Percentiles rank a stretch among this genome's conserved stretches.
These are phyloP conservation scores for Spizellomyces sp. DNA, from an alignment of 192 early-diverging fungal species.

Conservation along the genomic window DNA sequence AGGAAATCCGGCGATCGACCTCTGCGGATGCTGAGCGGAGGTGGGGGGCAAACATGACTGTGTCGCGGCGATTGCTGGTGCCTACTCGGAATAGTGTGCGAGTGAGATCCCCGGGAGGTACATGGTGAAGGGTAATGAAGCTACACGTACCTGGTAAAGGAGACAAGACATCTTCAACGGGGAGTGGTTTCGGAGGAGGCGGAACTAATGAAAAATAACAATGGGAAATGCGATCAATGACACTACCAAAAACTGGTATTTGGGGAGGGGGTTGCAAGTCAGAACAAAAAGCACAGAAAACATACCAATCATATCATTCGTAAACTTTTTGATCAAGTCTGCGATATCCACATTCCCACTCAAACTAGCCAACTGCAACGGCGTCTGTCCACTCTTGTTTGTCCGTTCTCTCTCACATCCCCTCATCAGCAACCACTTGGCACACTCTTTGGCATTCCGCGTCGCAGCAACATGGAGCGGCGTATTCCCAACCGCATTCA, in stretches of 20 bases:
- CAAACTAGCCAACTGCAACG: constrained; percentile 46
- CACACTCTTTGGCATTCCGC: constrained; percentile 49
- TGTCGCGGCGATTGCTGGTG: no score
- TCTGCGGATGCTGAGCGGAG: no score
- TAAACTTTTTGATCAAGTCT: constrained; percentile 51
- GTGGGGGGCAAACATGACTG: no score
- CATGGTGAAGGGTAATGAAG: no score
- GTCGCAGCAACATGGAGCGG: constrained; percentile 55
- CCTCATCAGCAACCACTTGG: constrained; percentile 50
- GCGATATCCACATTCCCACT: constrained; percentile 47
- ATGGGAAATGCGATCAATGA: no score
- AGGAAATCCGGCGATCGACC: no score
- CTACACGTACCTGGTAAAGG: background rate
- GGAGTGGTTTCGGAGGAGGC: constrained; percentile 1
- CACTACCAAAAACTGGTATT: no score
- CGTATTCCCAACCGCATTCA: constrained; percentile 58
- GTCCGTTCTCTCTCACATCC: constrained; percentile 45
- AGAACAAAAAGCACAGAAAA: background rate
- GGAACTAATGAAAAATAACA: background rate
- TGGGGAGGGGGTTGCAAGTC: no score
- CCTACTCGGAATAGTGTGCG: no score
- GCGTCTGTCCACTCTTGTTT: constrained; percentile 54
- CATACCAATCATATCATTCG: constrained; percentile 31
- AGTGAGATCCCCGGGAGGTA: no score
- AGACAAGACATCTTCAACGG: background rate